phyloP scores from a whole-genome alignment of 495 filamentous ascomycete species.

The Viridothelium virens region DNA sequence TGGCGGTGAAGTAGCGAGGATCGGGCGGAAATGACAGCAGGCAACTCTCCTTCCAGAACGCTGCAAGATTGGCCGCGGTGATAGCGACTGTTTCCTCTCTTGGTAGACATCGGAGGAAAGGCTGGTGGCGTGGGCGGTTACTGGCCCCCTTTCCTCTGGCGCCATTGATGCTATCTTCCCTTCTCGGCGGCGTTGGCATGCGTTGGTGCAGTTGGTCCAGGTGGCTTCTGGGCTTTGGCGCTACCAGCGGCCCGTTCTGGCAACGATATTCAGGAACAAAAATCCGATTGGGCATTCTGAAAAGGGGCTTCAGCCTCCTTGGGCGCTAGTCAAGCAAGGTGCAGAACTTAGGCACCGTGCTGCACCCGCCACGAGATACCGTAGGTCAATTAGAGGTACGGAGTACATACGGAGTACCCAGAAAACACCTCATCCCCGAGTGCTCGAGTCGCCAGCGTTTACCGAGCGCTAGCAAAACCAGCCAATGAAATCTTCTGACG shows the following conservation, averaged over 20 bases:
- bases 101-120: neutral
- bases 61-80: neutral
- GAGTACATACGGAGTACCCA: neutral
- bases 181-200: slow-evolving; percentile 1
- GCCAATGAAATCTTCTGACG: too few species aligned
- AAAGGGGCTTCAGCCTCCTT: slow-evolving; percentile 10
- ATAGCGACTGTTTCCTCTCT: neutral
- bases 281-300: neutral
- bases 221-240: neutral
- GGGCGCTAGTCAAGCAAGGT: neutral
- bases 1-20: neutral
- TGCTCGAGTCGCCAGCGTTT: too few species aligned
- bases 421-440: too few species aligned
- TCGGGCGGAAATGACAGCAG: slow-evolving; percentile 1
- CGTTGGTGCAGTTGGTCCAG: neutral
- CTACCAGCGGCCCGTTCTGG: neutral
- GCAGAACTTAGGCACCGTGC: neutral
- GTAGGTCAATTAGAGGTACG: neutral
- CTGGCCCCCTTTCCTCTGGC: neutral
- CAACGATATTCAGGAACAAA: slow-evolving; percentile 7
- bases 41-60: neutral
- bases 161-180: neutral
- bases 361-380: neutral
- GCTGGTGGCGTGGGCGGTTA: neutral
- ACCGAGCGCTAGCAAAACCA: too few species aligned